Evolutionary conservation across 441 rosid species (phyloP), one percentile per base, ranked within the genome.

Genomic region (Mallotus repandus): DNA sequence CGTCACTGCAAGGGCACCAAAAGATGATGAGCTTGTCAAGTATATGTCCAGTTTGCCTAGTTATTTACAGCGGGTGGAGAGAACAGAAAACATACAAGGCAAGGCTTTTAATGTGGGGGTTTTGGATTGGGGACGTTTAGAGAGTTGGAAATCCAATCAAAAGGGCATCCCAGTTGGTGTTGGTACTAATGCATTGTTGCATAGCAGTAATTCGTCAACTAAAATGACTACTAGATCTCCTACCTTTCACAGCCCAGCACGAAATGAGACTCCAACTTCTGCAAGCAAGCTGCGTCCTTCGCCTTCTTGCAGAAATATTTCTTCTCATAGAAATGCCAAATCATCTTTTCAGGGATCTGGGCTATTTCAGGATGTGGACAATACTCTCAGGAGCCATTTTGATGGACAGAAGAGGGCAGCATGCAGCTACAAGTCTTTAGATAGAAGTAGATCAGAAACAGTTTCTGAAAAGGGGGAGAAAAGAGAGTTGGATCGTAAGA

Each of bases 101-200:
- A 92, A 88, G 77, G 91, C 89, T 45, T 74, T 92, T 70, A 91
- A 85, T 82, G 86, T 92, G 45, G 97, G 98, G 62, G 98, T 94
- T 80, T 73, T 94, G 74, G 98, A 94, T 78, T 91, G 98, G 98
- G 73, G 83, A 21, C 87, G 84, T 78, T 72, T 94, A 29, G 88
- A 87, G 62, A 84, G 77, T 65, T 86, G 85, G 88, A 89, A 84
- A 72, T 68, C 78, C 57, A 79, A 71, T 43, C 83, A 67, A 78
- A 86, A 79, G 45, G 56, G 52, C 76, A 64, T 46, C 66, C 72
- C 54, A 46, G 78, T 71, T 57, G 68, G 74, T 19, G 75, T 66
- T 56, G 69, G 83, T 68, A 80, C 75, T 58, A 70, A 76, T 58
- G 77, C 68, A 68, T 68, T 82, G n/a, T 79, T 80, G 10, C 62